phyloP scores from a whole-genome alignment of 805 yeast genomes.

The Schwanniomyces vanrijiae region DNA sequence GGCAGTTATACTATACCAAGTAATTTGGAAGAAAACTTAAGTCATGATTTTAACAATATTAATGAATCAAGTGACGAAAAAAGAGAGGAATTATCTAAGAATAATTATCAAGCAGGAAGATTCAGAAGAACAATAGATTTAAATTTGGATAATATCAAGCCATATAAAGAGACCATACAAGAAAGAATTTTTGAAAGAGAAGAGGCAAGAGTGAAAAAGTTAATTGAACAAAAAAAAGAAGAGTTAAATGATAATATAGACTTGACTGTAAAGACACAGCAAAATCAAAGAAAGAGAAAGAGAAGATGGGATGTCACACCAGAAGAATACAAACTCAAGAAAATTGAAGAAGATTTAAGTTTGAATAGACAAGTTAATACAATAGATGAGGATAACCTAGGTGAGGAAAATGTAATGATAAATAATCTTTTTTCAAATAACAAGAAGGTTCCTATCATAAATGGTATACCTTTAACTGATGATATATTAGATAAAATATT shows the following conservation, averaged over 20 bases:
- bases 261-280: background rate
- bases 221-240: conserved; percentile 18
- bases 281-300: conserved; percentile 21
- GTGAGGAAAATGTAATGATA: background rate
- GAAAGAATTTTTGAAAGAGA: conserved; percentile 42
- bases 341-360: background rate
- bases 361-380: background rate
- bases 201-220: conserved; percentile 23
- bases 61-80: conserved; percentile 14
- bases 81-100: conserved; percentile 16
- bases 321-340: conserved; percentile 23
- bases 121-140: conserved; percentile 24
- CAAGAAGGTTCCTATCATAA: conserved; percentile 24
- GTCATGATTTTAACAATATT: conserved; percentile 18
- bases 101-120: conserved; percentile 30
- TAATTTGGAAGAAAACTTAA: conserved; percentile 24
- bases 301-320: conserved; percentile 49
- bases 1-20: conserved; percentile 33
- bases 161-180: conserved; percentile 45
- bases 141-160: conserved; percentile 23
- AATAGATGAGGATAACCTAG: conserved; percentile 7
- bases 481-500: conserved; percentile 47
- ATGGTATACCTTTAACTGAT: conserved; percentile 40
- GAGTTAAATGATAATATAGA: conserved; percentile 1
- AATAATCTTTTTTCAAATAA: conserved; percentile 1